phyloP scores from a whole-genome alignment of 441 rosid genomes.

The Populus tomentosa region DNA sequence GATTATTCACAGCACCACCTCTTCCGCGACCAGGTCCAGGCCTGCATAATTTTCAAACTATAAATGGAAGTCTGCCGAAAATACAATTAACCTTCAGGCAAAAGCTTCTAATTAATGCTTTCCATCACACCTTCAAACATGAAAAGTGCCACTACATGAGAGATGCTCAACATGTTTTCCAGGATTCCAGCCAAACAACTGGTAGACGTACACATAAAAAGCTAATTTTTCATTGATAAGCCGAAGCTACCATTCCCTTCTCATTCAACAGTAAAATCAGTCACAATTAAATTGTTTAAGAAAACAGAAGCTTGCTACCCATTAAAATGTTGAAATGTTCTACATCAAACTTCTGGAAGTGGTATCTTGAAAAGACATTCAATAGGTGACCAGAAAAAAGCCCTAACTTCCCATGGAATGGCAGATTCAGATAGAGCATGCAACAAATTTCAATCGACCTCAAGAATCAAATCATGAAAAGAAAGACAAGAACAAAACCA shows the following conservation, averaged over 20 bases:
- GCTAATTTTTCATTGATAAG: neutral
- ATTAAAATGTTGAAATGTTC: neutral
- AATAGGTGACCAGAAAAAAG: neutral
- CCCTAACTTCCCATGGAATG: neutral
- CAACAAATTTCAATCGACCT: neutral
- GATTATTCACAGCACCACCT: constrained; percentile 35
- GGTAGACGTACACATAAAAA: neutral
- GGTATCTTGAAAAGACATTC: neutral
- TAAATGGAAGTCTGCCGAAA: neutral
- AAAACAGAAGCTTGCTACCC: neutral
- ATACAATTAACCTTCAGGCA: neutral
- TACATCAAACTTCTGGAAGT: neutral
- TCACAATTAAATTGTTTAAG: neutral
- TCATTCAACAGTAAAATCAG: neutral
- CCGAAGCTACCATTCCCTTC: neutral
- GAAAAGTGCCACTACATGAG: neutral
- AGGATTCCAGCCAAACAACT: neutral
- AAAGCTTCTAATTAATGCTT: neutral
- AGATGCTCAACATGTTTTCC: neutral
- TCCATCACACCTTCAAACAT: too few relatives aligned
- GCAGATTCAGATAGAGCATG: neutral
- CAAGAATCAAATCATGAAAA: neutral
- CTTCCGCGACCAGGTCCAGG: constrained; percentile 54
- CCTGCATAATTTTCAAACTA: constrained; percentile 38
- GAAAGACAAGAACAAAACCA: neutral